A percentile compares a stretch with the other conserved stretches of the same genome.
Evolutionary conservation across 495 filamentous ascomycete genomes (phyloP).

Genomic region (Penicillium atrosanguineum): DNA sequence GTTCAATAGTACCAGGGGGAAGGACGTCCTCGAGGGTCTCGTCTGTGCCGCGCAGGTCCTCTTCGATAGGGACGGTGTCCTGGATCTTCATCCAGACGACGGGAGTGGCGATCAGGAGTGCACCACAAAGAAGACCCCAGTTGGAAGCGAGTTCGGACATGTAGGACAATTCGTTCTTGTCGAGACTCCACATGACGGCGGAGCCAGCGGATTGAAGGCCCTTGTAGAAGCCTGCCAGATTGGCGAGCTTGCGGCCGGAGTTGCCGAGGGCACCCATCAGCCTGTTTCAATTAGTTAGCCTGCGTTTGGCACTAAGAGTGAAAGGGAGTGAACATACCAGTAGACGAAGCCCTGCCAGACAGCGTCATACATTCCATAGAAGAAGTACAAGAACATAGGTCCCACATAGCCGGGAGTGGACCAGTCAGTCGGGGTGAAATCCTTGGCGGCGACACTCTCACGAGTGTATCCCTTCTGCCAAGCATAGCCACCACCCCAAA

Average conservation of each 20-base stretch:
- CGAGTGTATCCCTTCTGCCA: conserved; percentile 47
- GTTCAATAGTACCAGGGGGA: conserved; percentile 15
- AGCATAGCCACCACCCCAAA: conserved; percentile 54
- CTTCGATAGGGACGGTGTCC: conserved; percentile 66
- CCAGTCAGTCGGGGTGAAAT: conserved; percentile 40
- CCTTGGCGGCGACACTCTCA: conserved; percentile 13
- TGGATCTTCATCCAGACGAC: conserved; percentile 70
- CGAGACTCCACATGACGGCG: conserved; percentile 77
- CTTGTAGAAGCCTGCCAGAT: conserved; percentile 91
- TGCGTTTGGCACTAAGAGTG: not conserved
- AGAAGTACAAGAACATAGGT: conserved; percentile 55
- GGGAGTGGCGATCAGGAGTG: conserved; percentile 66
- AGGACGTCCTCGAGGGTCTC: conserved; percentile 70
- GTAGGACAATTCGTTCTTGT: conserved; percentile 59
- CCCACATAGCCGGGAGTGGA: conserved; percentile 37
- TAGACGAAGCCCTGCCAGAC: conserved; percentile 72
- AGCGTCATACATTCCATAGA: conserved; percentile 53
- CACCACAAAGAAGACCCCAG: conserved; percentile 67
- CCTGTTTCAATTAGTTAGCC: conserved; percentile 37
- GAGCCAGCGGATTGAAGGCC: conserved; percentile 84
- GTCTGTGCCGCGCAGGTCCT: conserved; percentile 72
- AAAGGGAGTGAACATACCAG: conserved; percentile 54
- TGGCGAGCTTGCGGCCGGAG: conserved; percentile 84
- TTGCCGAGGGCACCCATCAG: conserved; percentile 88
- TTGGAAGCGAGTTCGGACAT: conserved; percentile 49